These are phyloP conservation scores for Debaryomyces subglobosus DNA, from an alignment of 1,139 yeast genomes.

Conservation along the genomic window DNA sequence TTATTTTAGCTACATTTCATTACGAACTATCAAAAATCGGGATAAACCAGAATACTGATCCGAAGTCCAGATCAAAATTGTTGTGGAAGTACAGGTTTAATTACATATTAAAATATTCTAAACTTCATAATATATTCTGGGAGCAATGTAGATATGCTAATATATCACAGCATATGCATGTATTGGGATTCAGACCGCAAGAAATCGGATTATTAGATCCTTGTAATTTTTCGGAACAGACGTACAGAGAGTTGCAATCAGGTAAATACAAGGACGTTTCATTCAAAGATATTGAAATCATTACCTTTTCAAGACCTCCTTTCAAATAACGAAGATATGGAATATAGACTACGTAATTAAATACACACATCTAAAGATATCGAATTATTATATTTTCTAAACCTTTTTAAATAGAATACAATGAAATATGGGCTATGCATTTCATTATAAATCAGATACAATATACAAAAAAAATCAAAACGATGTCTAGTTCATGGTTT, in stretches of 20 bases:
- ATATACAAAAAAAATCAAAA: neutral
- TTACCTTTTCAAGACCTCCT: conserved; percentile 21
- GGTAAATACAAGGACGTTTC: conserved; percentile 30
- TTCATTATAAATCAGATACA: neutral
- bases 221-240: conserved; percentile 30
- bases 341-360: neutral
- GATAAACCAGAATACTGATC: conserved; percentile 23
- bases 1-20: conserved; percentile 35
- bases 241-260: conserved; percentile 27
- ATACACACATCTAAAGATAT: neutral
- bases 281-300: conserved; percentile 26
- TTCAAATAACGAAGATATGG: conserved; percentile 9
- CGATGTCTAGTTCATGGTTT: conserved; percentile 56
- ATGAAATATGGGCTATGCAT: neutral
- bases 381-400: neutral
- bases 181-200: conserved; percentile 25
- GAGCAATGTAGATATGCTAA: conserved; percentile 35
- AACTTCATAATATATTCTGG: conserved; percentile 45
- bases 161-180: conserved; percentile 37
- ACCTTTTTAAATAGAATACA: neutral
- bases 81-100: conserved; percentile 22
- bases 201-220: conserved; percentile 48
- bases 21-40: conserved; percentile 37
- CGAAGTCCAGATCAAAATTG: conserved; percentile 13
- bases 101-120: conserved; percentile 20